Evolutionary conservation across 768 basidiomycete genomes (phyloP).

Genomic region (Megacollybia marginata): DNA sequence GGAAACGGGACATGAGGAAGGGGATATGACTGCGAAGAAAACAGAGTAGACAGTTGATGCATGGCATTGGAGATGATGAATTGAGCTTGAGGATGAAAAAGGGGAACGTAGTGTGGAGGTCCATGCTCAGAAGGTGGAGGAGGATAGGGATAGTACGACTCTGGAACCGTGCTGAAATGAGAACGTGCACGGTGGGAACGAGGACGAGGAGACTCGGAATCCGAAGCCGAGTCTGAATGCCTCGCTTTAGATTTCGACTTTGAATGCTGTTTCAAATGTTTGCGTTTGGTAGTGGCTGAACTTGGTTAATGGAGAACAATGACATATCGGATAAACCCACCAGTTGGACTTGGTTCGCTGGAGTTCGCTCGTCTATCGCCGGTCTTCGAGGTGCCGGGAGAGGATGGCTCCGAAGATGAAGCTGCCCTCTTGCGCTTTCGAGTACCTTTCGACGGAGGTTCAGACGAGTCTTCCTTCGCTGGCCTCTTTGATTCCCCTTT

Average conservation of each 20-base stretch:
- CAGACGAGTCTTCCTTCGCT: not conserved
- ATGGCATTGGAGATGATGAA: conserved; percentile 35
- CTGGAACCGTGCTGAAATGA: not conserved
- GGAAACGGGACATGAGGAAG: conserved; percentile 14
- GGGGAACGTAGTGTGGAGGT: conserved; percentile 19
- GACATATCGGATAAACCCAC: not conserved
- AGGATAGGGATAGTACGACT: conserved; percentile 3
- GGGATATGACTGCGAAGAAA: conserved; percentile 16
- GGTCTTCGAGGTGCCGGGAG: not conserved
- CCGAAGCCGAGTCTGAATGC: not conserved
- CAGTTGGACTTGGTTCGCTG: not conserved
- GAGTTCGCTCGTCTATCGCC: not conserved
- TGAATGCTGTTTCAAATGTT: not conserved
- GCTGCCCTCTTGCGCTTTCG: not conserved
- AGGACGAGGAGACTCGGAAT: not conserved
- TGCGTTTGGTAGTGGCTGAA: not conserved
- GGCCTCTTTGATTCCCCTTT: too few species aligned
- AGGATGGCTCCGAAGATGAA: not conserved
- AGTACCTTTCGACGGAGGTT: not conserved
- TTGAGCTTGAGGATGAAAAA: conserved; percentile 33
- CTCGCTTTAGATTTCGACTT: not conserved
- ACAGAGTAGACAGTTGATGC: conserved; percentile 33
- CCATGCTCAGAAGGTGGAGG: conserved; percentile 10
- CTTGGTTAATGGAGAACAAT: not conserved
- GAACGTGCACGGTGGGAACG: not conserved